Base-by-base conservation (phyloP, 2,329 filamentous ascomycete species). In the Ophiostoma fasciatum region DNA sequence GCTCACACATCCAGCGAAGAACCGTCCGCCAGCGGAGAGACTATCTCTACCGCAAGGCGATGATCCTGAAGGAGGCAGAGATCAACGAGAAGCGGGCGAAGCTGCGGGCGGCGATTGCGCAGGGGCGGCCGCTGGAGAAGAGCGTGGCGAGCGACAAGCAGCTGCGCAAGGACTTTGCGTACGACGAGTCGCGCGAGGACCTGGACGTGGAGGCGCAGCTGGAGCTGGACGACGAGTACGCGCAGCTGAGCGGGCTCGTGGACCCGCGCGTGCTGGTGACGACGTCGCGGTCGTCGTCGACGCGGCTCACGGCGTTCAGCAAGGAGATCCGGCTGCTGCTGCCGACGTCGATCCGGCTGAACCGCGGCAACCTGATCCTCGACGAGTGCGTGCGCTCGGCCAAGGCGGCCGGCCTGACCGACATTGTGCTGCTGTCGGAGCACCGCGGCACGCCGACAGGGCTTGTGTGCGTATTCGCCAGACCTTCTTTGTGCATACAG, bases 371-470 rank as follows among this genome's bases (percentile, higher is more conserved):
- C 45, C 66, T 92, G 21, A 77, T 96, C 42, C 63, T 96, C 8
- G 80, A 81, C 3, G 88, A 93, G 49, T 68, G 98, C 3, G 81
- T 94, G 19, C 66, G 71, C 32, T 88, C 82, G 38, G 85, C 85
- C 15, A 78, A 87, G 50, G 71, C 79, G 29, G 78, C 80, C 12
- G 82, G 82, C 3, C 65, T 96, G 17, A 81, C 76, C 31, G 90
- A 98, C 51, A 69, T 98, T 45, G 64, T 96, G 15, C 66, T 94
- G 3, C 68, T 94, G 2, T 87, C 94, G 54, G 90, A 96, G 52
- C 87, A 94, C 57, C 74, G 90, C 53, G 87, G 88, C 49, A 88
- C 81, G 1, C 90, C 90, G 0, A 94, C 87, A 0, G 87, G 85
- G 2, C 62, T 98, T 13, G 39, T 44, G 41, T 43, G 32, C 22